These are phyloP conservation scores for Talinum fruticosum DNA, from an alignment of 148 eudicot species.

Conservation along the genomic window DNA sequence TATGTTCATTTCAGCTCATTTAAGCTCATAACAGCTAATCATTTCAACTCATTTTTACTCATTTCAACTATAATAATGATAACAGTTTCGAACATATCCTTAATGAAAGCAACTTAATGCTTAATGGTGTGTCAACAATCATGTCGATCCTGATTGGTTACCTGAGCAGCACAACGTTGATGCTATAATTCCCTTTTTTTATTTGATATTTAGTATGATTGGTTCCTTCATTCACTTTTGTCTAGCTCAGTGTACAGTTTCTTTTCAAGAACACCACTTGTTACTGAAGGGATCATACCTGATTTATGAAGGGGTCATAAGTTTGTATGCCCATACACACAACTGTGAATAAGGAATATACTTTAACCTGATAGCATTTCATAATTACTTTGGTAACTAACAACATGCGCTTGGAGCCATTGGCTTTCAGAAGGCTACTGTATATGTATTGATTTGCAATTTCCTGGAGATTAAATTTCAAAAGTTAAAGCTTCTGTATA, in stretches of 20 bases:
- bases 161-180: conserved; percentile 46
- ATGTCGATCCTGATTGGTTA: conserved; percentile 63
- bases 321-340: background rate
- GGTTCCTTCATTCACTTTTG: background rate
- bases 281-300: background rate
- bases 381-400: background rate
- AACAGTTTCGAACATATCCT: too few species aligned
- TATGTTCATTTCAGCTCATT: too few species aligned
- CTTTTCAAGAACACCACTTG: too few species aligned
- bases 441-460: background rate
- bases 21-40: too few species aligned
- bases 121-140: conserved; percentile 34
- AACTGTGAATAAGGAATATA: background rate
- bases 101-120: conserved; percentile 33
- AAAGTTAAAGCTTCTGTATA: background rate
- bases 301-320: background rate
- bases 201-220: background rate
- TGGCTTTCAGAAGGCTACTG: too few species aligned
- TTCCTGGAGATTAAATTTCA: background rate
- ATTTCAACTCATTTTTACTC: too few species aligned
- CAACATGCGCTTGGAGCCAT: background rate
- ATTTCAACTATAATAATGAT: too few species aligned
- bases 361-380: background rate
- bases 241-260: background rate
- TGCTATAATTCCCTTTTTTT: background rate